Conservation (phyloP, 148 eudicot genomes). For the Camellia sinensis region DNA sequence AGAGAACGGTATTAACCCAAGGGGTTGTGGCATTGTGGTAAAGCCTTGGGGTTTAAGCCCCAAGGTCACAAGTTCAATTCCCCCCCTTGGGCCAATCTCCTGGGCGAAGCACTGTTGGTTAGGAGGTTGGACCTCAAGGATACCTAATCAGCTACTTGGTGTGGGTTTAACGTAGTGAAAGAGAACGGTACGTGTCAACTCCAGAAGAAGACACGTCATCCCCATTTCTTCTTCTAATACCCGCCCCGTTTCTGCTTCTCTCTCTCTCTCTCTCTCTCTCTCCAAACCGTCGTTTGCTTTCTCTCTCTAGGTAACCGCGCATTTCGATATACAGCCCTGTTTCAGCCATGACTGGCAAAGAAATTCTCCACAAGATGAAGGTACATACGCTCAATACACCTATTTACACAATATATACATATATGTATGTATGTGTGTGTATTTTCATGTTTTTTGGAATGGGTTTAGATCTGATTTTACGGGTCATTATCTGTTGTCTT, state of each 20-base stretch:
- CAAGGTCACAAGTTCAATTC: too few species aligned
- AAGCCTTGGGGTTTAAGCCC: too few species aligned
- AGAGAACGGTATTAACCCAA: not conserved
- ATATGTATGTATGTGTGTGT: not conserved
- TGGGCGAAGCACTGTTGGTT: too few species aligned
- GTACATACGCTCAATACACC: conserved; percentile 16
- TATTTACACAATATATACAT: too few species aligned
- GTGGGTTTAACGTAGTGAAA: too few species aligned
- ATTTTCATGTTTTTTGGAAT: not conserved
- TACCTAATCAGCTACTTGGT: too few species aligned
- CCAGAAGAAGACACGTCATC: not conserved
- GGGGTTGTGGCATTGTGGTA: too few species aligned
- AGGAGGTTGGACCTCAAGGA: too few species aligned
- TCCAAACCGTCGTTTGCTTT: not conserved
- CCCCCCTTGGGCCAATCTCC: too few species aligned
- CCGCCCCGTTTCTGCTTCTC: not conserved
- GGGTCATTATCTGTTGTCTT: not conserved
- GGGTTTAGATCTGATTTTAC: not conserved
- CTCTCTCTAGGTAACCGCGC: not conserved
- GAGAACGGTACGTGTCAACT: conserved; percentile 4
- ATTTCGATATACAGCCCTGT: not conserved
- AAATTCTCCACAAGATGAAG: conserved; percentile 47
- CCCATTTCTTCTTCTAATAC: not conserved
- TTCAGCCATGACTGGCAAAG: conserved; percentile 47
- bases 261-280: not conserved